Conservation (phyloP, 1,139 yeast species). For the Wickerhamomyces sp. region DNA sequence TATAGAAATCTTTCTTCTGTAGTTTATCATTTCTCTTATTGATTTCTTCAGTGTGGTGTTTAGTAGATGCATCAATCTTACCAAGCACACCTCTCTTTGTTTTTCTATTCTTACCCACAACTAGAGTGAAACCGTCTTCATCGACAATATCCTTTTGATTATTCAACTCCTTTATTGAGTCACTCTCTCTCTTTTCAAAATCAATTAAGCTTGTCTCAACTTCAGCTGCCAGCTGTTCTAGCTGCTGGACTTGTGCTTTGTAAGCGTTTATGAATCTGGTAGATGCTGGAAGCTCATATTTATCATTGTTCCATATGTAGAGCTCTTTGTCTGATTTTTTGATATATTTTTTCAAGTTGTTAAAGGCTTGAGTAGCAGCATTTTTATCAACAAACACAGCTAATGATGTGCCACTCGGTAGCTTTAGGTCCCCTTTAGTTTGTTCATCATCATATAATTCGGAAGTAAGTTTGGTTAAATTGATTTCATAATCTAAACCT, state of each 20-base stretch:
- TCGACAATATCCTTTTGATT: conserved; percentile 62
- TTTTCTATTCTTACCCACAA: conserved; percentile 82
- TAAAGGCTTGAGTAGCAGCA: conserved; percentile 63
- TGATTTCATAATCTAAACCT: conserved; percentile 47
- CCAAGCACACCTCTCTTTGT: conserved; percentile 67
- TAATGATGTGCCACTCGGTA: conserved; percentile 72
- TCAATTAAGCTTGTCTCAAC: conserved; percentile 60
- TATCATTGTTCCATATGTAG: conserved; percentile 27
- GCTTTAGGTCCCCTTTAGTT: conserved; percentile 34
- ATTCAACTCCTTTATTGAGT: conserved; percentile 55
- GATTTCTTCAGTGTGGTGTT: conserved; percentile 26
- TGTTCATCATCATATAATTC: conserved; percentile 42
- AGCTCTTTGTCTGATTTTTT: conserved; percentile 20
- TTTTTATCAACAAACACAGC: conserved; percentile 73
- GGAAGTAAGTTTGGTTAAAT: conserved; percentile 56
- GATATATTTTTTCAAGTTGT: conserved; percentile 51
- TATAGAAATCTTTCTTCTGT: conserved; percentile 88
- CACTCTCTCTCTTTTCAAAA: conserved; percentile 70
- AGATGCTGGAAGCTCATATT: conserved; percentile 27
- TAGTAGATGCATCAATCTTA: conserved; percentile 36
- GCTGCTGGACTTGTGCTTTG: conserved; percentile 16
- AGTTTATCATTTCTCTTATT: conserved; percentile 59
- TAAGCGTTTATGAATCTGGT: conserved; percentile 29
- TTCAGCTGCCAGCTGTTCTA: conserved; percentile 38
- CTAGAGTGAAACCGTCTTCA: conserved; percentile 91